These are phyloP conservation scores for Aurantiochytrium sp. DNA, from an alignment of 108 stramenopile species.

Conservation along the genomic window DNA sequence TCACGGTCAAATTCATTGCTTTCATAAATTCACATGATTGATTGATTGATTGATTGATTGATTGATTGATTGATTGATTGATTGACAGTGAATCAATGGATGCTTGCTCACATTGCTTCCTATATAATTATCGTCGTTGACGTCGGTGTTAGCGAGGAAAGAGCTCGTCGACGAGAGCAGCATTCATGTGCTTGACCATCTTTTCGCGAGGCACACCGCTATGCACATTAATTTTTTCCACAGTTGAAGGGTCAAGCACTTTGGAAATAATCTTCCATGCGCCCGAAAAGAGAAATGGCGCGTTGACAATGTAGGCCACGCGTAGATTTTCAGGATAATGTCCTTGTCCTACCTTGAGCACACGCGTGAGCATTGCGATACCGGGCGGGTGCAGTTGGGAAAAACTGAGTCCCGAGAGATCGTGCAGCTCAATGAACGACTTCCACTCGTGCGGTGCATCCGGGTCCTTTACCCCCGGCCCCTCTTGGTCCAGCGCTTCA, in stretches of 20 bases:
- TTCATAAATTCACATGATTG: too few species aligned
- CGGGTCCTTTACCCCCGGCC: not conserved
- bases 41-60: too few species aligned
- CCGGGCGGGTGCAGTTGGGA: not conserved
- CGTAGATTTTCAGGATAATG: slow-evolving; percentile 10
- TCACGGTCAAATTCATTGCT: too few species aligned
- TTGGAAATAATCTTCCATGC: not conserved
- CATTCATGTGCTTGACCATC: not conserved
- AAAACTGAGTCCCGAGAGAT: not conserved
- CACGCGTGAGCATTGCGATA: not conserved
- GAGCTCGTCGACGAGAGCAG: not conserved
- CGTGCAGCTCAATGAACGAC: not conserved
- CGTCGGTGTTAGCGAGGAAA: not conserved
- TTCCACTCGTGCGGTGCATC: not conserved
- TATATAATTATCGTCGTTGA: too few species aligned
- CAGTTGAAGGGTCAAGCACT: not conserved
- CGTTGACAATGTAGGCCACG: not conserved
- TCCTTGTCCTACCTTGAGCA: slow-evolving; percentile 5
- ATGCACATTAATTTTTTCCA: not conserved
- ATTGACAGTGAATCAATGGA: too few species aligned
- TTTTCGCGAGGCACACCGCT: not conserved
- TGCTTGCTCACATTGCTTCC: too few species aligned
- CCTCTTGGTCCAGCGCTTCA: not conserved
- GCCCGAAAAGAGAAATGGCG: not conserved
- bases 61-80: too few species aligned